phyloP scores from a whole-genome alignment of 2,329 filamentous ascomycete genomes.

The Cladorrhinum sp. region DNA sequence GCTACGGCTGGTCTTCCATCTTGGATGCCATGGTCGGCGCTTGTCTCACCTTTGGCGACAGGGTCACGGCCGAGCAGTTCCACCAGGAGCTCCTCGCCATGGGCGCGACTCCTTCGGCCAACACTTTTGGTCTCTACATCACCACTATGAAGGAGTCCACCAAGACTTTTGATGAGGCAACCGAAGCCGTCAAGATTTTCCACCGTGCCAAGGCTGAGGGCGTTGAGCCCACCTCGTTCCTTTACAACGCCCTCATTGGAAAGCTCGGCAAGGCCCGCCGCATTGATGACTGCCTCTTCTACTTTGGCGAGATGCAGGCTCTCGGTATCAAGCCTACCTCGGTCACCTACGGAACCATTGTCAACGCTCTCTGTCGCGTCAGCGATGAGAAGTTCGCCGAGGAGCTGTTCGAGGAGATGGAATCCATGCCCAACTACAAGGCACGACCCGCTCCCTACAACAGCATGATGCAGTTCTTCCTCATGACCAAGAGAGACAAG shows the following conservation, averaged over 20 bases:
- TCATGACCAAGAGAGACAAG: slow-evolving; percentile 95
- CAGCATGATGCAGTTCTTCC: slow-evolving; percentile 99
- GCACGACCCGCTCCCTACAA: slow-evolving; percentile 96
- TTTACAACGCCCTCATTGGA: slow-evolving; percentile 97
- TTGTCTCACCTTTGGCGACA: slow-evolving; percentile 78
- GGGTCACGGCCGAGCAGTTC: slow-evolving; percentile 76
- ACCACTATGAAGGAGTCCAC: slow-evolving; percentile 97
- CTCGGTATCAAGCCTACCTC: slow-evolving; percentile 92
- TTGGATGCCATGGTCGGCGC: slow-evolving; percentile 95
- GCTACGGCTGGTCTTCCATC: slow-evolving; percentile 95
- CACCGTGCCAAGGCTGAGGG: slow-evolving; percentile 89
- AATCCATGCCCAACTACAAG: slow-evolving; percentile 98
- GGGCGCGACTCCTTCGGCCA: slow-evolving; percentile 87
- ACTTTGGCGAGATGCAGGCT: slow-evolving; percentile 95
- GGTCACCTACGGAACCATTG: slow-evolving; percentile 96
- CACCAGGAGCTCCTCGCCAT: slow-evolving; percentile 90
- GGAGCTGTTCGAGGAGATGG: slow-evolving; percentile 98
- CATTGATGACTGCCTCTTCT: slow-evolving; percentile 96
- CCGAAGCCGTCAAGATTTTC: slow-evolving; percentile 96
- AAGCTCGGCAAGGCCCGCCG: slow-evolving; percentile 97
- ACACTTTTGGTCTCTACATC: slow-evolving; percentile 98
- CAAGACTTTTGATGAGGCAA: slow-evolving; percentile 96
- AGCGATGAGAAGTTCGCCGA: slow-evolving; percentile 97
- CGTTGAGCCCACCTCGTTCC: slow-evolving; percentile 91
- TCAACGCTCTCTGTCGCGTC: slow-evolving; percentile 95